Conservation (phyloP, 108 stramenopile genomes). For the Aurantiochytrium sp. region DNA sequence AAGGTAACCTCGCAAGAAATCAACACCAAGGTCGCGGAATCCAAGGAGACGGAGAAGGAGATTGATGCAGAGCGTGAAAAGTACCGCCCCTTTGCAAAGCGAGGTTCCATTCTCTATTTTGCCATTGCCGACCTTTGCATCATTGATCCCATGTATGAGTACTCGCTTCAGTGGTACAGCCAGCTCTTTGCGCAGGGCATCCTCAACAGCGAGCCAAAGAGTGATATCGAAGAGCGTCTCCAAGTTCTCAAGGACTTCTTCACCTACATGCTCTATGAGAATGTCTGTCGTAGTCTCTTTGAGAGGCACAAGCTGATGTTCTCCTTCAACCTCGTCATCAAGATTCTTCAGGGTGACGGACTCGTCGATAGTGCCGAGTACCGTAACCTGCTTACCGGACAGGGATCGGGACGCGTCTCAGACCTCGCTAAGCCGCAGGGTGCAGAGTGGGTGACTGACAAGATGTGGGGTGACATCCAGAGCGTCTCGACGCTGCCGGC, state of each 20-base stretch:
- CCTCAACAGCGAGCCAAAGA: slow-evolving; percentile 28
- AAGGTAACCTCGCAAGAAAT: slow-evolving; percentile 42
- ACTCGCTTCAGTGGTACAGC: slow-evolving; percentile 50
- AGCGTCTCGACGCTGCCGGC: slow-evolving; percentile 30
- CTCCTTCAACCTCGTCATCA: slow-evolving; percentile 48
- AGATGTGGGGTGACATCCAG: slow-evolving; percentile 45
- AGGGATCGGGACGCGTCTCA: background rate
- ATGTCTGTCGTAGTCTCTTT: slow-evolving; percentile 59
- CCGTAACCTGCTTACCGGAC: slow-evolving; percentile 30
- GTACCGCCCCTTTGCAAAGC: slow-evolving; percentile 49
- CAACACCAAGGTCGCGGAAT: slow-evolving; percentile 45
- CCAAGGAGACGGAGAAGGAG: slow-evolving; percentile 40
- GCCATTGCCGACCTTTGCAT: slow-evolving; percentile 40
- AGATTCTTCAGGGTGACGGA: slow-evolving; percentile 48
- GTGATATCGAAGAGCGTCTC: slow-evolving; percentile 34
- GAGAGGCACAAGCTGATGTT: slow-evolving; percentile 64
- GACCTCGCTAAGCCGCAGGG: background rate
- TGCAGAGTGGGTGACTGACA: slow-evolving; percentile 45
- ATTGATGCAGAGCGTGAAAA: slow-evolving; percentile 41
- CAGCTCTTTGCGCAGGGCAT: slow-evolving; percentile 42
- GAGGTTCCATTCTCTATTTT: slow-evolving; percentile 51
- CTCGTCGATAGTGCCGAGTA: slow-evolving; percentile 39
- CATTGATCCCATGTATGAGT: slow-evolving; percentile 56
- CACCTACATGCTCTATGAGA: slow-evolving; percentile 48
- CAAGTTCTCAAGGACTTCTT: slow-evolving; percentile 41